Conservation (phyloP, 148 eudicot species). For the Fagopyrum homotropicum region DNA sequence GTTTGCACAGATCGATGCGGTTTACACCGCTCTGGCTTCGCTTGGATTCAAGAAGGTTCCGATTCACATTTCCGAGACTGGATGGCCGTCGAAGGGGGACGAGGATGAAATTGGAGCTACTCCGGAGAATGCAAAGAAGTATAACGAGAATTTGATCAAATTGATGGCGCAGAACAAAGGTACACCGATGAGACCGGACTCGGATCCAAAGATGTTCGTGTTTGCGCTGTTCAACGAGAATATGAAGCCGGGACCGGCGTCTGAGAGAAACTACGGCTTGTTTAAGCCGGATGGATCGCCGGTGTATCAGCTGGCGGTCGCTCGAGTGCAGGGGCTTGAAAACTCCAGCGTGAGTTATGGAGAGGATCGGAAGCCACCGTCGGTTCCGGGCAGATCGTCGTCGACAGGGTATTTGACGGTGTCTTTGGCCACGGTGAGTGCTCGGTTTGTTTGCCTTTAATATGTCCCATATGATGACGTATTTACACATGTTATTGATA, state of each 20-base stretch:
- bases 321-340: constrained; percentile 21
- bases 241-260: constrained; percentile 84
- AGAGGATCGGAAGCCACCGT: neutral
- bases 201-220: constrained; percentile 54
- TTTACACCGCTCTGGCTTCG: constrained; percentile 47
- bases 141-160: constrained; percentile 67
- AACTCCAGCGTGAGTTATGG: constrained; percentile 7
- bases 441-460: neutral
- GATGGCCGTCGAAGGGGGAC: constrained; percentile 96
- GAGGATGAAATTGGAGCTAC: constrained; percentile 70
- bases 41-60: constrained; percentile 40
- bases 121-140: constrained; percentile 77
- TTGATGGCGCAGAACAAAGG: constrained; percentile 39
- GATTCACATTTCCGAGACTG: constrained; percentile 79
- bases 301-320: constrained; percentile 54
- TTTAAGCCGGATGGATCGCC: constrained; percentile 76
- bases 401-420: constrained; percentile 62
- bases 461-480: neutral
- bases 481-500: too few relatives aligned
- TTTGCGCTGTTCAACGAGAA: constrained; percentile 92
- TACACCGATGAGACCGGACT: constrained; percentile 63
- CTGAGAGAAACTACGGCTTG: constrained; percentile 86
- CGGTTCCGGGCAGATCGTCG: constrained; percentile 28
- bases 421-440: constrained; percentile 52
- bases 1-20: constrained; percentile 88